Conservation (phyloP, 257 asterid genomes). For the Verbena officinalis region DNA sequence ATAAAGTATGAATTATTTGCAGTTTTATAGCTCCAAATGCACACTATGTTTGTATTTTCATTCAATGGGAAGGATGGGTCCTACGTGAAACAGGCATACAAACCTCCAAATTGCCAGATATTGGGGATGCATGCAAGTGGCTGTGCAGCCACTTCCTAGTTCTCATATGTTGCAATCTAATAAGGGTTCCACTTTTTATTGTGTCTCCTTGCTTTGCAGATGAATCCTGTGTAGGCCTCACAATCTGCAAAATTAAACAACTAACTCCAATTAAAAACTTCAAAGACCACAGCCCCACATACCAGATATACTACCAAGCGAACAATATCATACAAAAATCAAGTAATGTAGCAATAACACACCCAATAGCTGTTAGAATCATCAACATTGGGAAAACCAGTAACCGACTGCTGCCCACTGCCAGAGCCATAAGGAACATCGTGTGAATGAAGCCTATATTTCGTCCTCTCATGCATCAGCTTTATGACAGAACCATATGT, state of each 20-base stretch:
- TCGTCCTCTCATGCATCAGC: conserved; percentile 91
- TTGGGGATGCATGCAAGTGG: conserved; percentile 98
- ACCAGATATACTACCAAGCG: background rate
- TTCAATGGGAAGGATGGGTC: background rate
- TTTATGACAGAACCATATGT: conserved; percentile 88
- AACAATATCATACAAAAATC: background rate
- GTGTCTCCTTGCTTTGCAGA: conserved; percentile 88
- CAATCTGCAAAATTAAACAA: conserved; percentile 52
- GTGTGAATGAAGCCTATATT: conserved; percentile 85
- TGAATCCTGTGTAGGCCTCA: conserved; percentile 62
- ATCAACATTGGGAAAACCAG: conserved; percentile 87
- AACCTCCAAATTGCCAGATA: conserved; percentile 95
- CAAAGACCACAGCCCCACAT: background rate
- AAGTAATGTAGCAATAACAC: conserved; percentile 25
- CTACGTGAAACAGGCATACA: conserved; percentile 28
- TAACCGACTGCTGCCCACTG: conserved; percentile 97
- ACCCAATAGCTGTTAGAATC: conserved; percentile 99
- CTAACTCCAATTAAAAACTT: conserved; percentile 16
- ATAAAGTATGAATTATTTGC: background rate
- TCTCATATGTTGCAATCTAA: conserved; percentile 87
- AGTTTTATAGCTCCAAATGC: conserved; percentile 5
- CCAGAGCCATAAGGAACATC: conserved; percentile 99
- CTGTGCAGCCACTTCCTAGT: conserved; percentile 97
- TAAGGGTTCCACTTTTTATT: conserved; percentile 62
- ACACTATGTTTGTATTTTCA: background rate